Evolutionary conservation across 345 rosid species (phyloP), one percentile per base, ranked within the genome.

Genomic region (Citrus sp.): DNA sequence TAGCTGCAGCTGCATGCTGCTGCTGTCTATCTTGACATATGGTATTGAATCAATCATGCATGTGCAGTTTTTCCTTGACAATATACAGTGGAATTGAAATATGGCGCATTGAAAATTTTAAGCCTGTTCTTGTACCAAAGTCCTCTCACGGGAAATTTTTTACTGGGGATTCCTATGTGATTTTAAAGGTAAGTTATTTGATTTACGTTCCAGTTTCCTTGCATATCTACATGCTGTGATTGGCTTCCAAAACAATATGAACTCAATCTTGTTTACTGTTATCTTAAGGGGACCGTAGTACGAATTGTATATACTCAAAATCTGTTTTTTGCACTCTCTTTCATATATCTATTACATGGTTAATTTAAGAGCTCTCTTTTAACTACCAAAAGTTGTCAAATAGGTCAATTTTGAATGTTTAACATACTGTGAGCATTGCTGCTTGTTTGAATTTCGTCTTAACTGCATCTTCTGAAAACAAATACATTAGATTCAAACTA

Each of bases 41-140:
- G 34, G 22, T 54, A 67, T 77, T 51, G 13, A 37, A 51, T 67
- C 51, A 72, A 74, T 79, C 40, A 66, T 75, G 51, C 67, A 56
- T 75, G 19, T 68, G 56, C 34, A 73, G 55, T 61, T 80, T 80
- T 61, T 86, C 93, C 93, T 92, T 92, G 82, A 93, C 84, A 18
- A 81, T 75, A 22, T 67, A 54, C 79, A 97, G 99, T 70, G 98
- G 99, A 80, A 86, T 89, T 83, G 99, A 97, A 83, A 84, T 92
- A 85, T 97, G 99, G 99, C 92, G 97, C 84, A 92, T 97, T 78
- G 99, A 97, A 84, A 93, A 90, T 83, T 97, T 97, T 74, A 60
- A 9, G 38, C 99, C 99, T 56, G 89, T 87, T 73, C 90, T 78
- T 18, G 79, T 90, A 67, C 89, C 93, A 62, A 89, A 89, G 85